Evolutionary conservation across 2,329 filamentous ascomycete genomes (phyloP), one percentile per base, ranked within the genome.

Genomic region (Immersiporthe knoxdaviesiana): DNA sequence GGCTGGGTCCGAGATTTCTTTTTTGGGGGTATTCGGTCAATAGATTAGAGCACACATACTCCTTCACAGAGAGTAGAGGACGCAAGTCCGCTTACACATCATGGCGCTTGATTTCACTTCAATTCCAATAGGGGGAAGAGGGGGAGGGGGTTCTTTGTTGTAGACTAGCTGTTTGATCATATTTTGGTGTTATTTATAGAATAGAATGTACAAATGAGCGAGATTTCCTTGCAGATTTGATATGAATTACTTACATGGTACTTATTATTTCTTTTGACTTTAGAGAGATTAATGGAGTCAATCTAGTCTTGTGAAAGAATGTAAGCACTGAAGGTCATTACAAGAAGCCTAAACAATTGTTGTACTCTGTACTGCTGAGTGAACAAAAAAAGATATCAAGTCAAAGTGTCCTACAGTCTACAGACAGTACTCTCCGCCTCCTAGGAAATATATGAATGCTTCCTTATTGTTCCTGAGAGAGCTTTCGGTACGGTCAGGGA

Each of bases 71-170:
- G 14, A 56, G 14, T 7, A 56, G 52, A 56, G 52, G 52, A 56
- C 52, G 52, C 52, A 56, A 56, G 52, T 56, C 58, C 35, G 58
- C 35, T 39, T 39, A 32, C 18, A 60, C 32, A 60, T n/a, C 21
- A 39, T 60, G 58, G 52, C 52, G 52, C 18, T 56, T 56, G 27
- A 8, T 30, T 56, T 56, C 52, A 56, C 30, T 0, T 30, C 14
- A 6, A 27, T 16, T 56, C 32, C 16, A 27, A 30, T 4, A 30
- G 52, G n/a, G n/a, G n/a, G n/a, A n/a, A n/a, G n/a, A n/a, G n/a
- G n/a, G n/a, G n/a, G n/a, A n/a, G n/a, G n/a, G n/a, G n/a, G n/a
- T n/a, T 10, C 5, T 35, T 35, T 12, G 52, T 30, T 18, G 5
- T 16, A 30, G 12, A 14, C 14, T 30, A 30, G 27, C 27, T 30